Conservation (phyloP, 2,329 filamentous ascomycete genomes). For the Ilyonectria sp. region DNA sequence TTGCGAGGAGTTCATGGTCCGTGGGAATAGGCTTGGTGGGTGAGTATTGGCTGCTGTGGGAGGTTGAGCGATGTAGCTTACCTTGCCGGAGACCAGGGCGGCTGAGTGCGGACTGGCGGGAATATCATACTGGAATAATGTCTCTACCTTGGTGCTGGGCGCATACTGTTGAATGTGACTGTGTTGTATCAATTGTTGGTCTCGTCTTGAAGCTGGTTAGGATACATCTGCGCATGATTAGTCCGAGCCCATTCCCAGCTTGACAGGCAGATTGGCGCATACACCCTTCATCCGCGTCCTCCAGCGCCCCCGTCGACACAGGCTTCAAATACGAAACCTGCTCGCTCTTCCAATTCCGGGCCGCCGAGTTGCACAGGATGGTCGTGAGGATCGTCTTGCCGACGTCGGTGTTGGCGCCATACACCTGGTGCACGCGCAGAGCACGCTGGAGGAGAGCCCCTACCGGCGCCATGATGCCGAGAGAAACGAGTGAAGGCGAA, state of each 20-base stretch:
- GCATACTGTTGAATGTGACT: constrained; percentile 77
- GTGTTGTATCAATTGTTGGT: not conserved
- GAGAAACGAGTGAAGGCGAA: not conserved
- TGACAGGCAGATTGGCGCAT: not conserved
- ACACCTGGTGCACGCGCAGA: constrained; percentile 81
- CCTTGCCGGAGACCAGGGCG: constrained; percentile 64
- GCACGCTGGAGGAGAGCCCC: constrained; percentile 77
- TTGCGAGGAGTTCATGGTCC: constrained; percentile 64
- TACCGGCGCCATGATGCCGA: constrained; percentile 60
- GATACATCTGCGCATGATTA: constrained; percentile 34
- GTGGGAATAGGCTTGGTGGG: constrained; percentile 62
- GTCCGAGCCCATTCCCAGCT: not conserved
- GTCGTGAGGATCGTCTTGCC: constrained; percentile 89
- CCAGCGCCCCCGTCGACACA: constrained; percentile 80
- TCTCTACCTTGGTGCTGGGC: constrained; percentile 60
- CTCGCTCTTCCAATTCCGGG: constrained; percentile 60
- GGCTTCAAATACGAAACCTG: constrained; percentile 81
- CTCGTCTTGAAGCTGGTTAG: not conserved
- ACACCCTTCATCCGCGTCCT: constrained; percentile 81
- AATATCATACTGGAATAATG: constrained; percentile 80
- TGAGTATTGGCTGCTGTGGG: constrained; percentile 19
- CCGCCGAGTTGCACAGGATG: constrained; percentile 76
- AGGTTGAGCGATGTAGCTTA: constrained; percentile 36
- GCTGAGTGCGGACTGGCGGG: constrained; percentile 86
- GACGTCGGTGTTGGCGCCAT: constrained; percentile 87